These are phyloP conservation scores for Neurospora sp. DNA, from an alignment of 495 filamentous ascomycete genomes.

Conservation along the genomic window DNA sequence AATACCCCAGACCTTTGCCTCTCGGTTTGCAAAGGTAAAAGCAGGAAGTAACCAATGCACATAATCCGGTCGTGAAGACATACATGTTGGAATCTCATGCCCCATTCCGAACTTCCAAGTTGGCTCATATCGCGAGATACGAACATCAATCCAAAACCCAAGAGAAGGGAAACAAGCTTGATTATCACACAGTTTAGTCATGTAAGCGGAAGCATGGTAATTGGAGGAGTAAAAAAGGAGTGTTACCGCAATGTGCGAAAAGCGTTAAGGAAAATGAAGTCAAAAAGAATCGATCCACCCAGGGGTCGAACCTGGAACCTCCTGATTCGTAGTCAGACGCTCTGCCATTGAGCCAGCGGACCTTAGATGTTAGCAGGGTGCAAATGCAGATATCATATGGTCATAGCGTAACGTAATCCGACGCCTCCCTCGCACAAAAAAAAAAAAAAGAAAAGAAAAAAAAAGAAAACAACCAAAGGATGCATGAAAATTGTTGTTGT, in stretches of 20 bases:
- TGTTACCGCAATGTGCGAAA: neutral
- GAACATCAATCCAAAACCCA: neutral
- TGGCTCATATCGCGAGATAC: too few species aligned
- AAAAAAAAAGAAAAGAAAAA: neutral
- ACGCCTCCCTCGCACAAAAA: neutral
- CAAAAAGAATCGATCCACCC: neutral
- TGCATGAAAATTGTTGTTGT: neutral
- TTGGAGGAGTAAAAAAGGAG: neutral
- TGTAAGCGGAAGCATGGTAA: neutral
- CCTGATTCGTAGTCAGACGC: neutral
- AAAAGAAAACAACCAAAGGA: neutral
- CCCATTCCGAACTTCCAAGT: too few species aligned
- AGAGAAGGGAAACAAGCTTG: neutral
- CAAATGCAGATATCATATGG: neutral
- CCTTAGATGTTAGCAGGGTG: neutral
- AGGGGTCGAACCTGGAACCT: neutral
- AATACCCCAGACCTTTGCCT: too few species aligned
- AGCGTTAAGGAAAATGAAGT: neutral
- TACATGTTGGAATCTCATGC: too few species aligned
- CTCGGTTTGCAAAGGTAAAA: too few species aligned
- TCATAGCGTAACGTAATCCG: neutral
- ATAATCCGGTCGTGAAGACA: too few species aligned
- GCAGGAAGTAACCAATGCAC: too few species aligned
- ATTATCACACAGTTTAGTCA: neutral
- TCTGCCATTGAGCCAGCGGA: neutral